Conservation (phyloP, 441 rosid species). For the Jatropha multifida region DNA sequence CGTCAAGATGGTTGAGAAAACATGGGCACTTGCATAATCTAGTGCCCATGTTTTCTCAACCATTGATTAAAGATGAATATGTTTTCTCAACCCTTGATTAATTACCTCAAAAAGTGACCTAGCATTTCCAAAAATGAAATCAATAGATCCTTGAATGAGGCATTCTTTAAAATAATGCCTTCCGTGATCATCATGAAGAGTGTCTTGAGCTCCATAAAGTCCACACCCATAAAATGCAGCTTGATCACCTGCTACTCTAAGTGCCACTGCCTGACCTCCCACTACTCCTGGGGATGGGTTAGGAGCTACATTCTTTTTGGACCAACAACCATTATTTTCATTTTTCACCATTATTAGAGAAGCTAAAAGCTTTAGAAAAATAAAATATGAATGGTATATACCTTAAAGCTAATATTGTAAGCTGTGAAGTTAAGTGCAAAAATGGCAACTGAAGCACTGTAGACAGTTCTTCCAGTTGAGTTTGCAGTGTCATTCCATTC, state of each 20-base stretch:
- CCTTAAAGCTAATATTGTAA: constrained; percentile 79
- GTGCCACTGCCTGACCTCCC: constrained; percentile 78
- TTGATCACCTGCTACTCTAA: constrained; percentile 67
- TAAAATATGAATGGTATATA: constrained; percentile 10
- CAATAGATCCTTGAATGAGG: constrained; percentile 84
- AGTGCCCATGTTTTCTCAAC: too few relatives aligned
- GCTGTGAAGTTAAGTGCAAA: constrained; percentile 69
- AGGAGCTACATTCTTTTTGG: constrained; percentile 63
- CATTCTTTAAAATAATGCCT: constrained; percentile 70
- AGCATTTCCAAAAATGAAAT: constrained; percentile 83
- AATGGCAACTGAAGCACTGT: constrained; percentile 59
- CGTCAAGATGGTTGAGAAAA: too few relatives aligned
- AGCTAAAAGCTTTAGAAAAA: too few relatives aligned
- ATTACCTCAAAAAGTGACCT: constrained; percentile 69
- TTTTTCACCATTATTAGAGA: too few relatives aligned
- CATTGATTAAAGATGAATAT: too few relatives aligned
- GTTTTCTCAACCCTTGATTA: too few relatives aligned
- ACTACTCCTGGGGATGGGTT: constrained; percentile 62
- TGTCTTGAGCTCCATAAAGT: constrained; percentile 84
- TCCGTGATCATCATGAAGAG: constrained; percentile 71
- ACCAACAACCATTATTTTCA: too few relatives aligned
- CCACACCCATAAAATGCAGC: constrained; percentile 82
- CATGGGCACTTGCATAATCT: too few relatives aligned
- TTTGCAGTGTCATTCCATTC: constrained; percentile 80
- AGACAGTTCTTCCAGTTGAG: constrained; percentile 61